phyloP scores from a whole-genome alignment of 2,329 filamentous ascomycete species.

The Hawksworthiomyces lignivorus region DNA sequence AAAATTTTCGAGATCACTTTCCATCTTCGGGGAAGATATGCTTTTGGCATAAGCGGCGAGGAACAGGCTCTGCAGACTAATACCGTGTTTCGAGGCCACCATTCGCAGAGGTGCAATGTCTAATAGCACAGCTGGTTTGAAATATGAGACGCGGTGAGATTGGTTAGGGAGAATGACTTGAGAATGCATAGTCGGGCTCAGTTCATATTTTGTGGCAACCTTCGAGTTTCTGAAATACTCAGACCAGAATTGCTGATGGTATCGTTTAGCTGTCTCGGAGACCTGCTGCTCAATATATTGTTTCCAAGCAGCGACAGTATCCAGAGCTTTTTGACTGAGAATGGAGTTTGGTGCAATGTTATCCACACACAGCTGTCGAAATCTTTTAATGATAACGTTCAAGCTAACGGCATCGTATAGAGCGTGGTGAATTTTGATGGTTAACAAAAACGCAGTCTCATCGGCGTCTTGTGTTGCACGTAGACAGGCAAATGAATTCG shows the following conservation, averaged over 20 bases:
- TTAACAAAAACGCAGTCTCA: conserved; percentile 20
- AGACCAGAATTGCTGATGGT: conserved; percentile 32
- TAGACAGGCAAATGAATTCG: conserved; percentile 2
- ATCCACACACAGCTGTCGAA: conserved; percentile 22
- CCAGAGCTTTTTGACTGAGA: no score
- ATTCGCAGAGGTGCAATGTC: conserved; percentile 32
- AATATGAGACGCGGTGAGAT: background rate
- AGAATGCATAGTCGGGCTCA: no score
- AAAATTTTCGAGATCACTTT: no score
- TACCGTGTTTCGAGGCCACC: conserved; percentile 36
- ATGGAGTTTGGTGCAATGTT: no score
- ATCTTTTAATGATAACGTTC: conserved; percentile 47
- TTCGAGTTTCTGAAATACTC: conserved; percentile 26
- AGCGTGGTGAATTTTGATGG: conserved; percentile 70
- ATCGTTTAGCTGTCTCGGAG: conserved; percentile 1
- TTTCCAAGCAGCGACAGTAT: conserved; percentile 18
- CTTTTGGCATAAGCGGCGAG: conserved; percentile 60
- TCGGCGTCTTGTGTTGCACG: background rate
- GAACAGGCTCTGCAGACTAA: conserved; percentile 67
- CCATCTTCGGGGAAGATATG: background rate
- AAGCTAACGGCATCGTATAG: conserved; percentile 83
- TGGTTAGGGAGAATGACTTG: no score
- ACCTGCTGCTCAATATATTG: conserved; percentile 14
- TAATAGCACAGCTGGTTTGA: conserved; percentile 40
- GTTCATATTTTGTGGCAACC: no score